These are phyloP conservation scores for Puccinia hordei DNA, from an alignment of 1,284 basidiomycete genomes.

Conservation along the genomic window DNA sequence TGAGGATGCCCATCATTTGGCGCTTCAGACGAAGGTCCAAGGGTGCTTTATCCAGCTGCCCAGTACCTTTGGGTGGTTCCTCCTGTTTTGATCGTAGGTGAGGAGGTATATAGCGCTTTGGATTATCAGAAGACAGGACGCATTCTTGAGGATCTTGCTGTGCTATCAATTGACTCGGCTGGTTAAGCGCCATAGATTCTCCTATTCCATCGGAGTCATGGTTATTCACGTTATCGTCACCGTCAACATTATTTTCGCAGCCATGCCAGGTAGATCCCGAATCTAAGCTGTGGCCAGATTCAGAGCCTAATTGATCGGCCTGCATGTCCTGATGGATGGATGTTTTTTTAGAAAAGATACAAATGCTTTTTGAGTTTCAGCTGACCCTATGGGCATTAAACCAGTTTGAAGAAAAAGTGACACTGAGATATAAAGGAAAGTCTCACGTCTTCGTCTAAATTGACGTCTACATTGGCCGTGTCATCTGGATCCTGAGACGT, in stretches of 20 bases:
- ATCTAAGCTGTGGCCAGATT: conserved; percentile 15
- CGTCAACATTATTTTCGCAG: background rate
- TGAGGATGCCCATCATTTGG: conserved; percentile 49
- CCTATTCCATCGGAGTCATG: background rate
- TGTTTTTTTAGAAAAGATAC: background rate
- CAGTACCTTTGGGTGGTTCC: background rate
- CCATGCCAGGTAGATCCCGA: conserved; percentile 31
- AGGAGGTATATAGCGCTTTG: conserved; percentile 41
- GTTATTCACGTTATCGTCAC: background rate
- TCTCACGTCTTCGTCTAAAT: conserved; percentile 9
- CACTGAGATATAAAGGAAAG: background rate
- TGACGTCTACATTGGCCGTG: background rate
- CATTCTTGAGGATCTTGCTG: background rate
- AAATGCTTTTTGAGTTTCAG: background rate
- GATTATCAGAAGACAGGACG: conserved; percentile 9
- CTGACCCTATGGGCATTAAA: background rate
- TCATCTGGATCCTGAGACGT: background rate
- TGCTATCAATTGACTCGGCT: background rate
- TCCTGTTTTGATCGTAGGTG: conserved; percentile 36
- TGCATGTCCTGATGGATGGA: background rate
- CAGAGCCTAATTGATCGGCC: background rate
- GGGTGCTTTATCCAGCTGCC: background rate
- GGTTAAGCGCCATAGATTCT: background rate
- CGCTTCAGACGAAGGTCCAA: conserved; percentile 44
- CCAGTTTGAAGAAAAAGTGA: background rate